phyloP scores from a whole-genome alignment of 768 basidiomycete genomes.

The Boletus fagicola region DNA sequence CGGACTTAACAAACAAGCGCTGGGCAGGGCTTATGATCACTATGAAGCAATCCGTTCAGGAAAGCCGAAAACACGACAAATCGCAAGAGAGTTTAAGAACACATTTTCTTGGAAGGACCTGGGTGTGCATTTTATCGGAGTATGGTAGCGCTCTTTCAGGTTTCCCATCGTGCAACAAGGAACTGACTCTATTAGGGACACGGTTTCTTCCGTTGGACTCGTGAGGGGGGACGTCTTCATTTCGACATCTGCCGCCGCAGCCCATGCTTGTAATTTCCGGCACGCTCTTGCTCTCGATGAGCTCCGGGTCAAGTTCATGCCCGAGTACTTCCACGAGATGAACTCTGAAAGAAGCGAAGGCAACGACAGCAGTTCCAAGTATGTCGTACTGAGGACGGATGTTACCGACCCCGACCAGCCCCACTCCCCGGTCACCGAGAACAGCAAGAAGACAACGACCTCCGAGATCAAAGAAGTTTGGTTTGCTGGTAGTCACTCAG shows the following conservation, averaged over 20 bases:
- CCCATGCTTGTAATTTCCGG: constrained; percentile 1
- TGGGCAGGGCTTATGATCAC: constrained; percentile 19
- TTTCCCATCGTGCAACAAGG: background rate
- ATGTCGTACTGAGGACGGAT: constrained; percentile 14
- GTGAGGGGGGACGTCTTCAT: background rate
- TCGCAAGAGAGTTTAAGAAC: constrained; percentile 39
- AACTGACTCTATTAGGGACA: background rate
- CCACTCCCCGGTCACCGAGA: background rate
- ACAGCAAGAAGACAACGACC: background rate
- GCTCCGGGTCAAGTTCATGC: constrained; percentile 55
- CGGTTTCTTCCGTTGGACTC: background rate
- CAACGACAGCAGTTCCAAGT: constrained; percentile 9
- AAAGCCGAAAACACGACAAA: constrained; percentile 19
- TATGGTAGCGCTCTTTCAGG: constrained; percentile 7
- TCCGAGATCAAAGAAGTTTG: constrained; percentile 57
- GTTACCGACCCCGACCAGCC: background rate
- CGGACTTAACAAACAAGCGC: background rate
- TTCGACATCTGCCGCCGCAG: background rate
- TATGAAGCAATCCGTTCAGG: constrained; percentile 16
- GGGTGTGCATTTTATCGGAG: constrained; percentile 50
- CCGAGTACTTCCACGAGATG: constrained; percentile 34
- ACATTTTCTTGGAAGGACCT: constrained; percentile 45
- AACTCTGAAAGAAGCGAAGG: constrained; percentile 18
- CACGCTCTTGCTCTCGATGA: constrained; percentile 51
- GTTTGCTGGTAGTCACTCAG: constrained; percentile 46